Evolutionary conservation across 108 stramenopile species (phyloP).

Genomic region (Hondaea fermentalgiana): DNA sequence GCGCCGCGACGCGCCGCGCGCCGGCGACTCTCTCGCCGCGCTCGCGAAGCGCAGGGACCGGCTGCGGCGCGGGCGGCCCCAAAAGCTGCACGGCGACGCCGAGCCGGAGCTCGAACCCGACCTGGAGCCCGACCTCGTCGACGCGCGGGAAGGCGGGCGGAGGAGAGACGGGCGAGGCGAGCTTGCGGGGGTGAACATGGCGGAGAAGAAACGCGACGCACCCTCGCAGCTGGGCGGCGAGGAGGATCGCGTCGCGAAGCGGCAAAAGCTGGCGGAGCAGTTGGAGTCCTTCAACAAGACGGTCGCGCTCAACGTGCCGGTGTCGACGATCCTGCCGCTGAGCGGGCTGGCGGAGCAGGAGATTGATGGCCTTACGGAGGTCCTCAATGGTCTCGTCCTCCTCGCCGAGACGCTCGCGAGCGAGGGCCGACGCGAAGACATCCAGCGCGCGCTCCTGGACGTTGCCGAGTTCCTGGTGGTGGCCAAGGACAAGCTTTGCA

Average conservation of each 20-base stretch:
- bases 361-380: background rate
- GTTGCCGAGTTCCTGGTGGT: background rate
- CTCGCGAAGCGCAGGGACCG: too few species aligned
- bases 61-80: too few species aligned
- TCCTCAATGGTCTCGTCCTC: background rate
- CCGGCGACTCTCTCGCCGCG: too few species aligned
- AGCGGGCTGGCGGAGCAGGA: background rate
- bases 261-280: background rate
- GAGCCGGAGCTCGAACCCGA: too few species aligned
- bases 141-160: too few species aligned
- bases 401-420: background rate
- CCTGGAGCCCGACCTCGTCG: too few species aligned
- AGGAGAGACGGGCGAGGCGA: too few species aligned
- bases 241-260: background rate
- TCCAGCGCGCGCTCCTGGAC: slow-evolving; percentile 7
- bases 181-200: too few species aligned
- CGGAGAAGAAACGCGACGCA: too few species aligned
- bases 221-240: too few species aligned
- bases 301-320: background rate
- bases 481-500: background rate
- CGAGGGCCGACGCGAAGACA: background rate
- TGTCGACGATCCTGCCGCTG: background rate
- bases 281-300: background rate
- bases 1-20: too few species aligned
- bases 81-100: too few species aligned